Evolutionary conservation across 2,329 filamentous ascomycete species (phyloP), one percentile per base, ranked within the genome.

Genomic region (Graphium sp.): DNA sequence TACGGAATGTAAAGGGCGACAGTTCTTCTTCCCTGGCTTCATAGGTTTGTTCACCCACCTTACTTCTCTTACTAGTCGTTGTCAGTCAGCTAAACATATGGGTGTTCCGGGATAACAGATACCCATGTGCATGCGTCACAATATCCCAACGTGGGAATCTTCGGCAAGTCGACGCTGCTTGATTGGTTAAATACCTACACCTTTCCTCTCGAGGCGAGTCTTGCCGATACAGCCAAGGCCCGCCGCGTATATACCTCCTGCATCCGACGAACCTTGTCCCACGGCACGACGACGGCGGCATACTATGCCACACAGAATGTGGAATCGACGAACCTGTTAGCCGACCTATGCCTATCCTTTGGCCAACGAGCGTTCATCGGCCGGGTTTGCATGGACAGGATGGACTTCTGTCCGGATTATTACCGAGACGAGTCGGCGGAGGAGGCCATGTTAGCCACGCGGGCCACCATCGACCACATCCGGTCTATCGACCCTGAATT

Each of bases 161-260:
- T 95, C 47, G 89, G 89, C 43, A 89, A 85, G 39, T 77, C 81
- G 0, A 94, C 87, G 1, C 73, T 98, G 18, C 67, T 98, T 10
- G 78, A 89, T 53, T 98, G 89, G 89, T 62, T 98, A 5, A 69
- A 85, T 42, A 89, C 64, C 11, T 95, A 98, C 57, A 98, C 89
- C 0, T 98, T 95, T 46, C 89, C 89, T 0, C 67, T 93, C 36
- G 89, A 98, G 52, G 62, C 75, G 1, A 84, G 78, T 7, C 71
- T 94, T 34, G 55, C 62, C 6, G 60, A 71, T 36, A 54, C 72
- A 5, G 37, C 53, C 31, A 72, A 68, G 42, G 83, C 84, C 1
- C 60, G 59, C 10, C 60, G 58, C 20, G 74, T 91, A 35, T 98
- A 95, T 54, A 64, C 66, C 15, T 74, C 77, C 33, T 77, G 81